phyloP scores from a whole-genome alignment of 2,329 filamentous ascomycete species.

The Paracamarosporium sp. region DNA sequence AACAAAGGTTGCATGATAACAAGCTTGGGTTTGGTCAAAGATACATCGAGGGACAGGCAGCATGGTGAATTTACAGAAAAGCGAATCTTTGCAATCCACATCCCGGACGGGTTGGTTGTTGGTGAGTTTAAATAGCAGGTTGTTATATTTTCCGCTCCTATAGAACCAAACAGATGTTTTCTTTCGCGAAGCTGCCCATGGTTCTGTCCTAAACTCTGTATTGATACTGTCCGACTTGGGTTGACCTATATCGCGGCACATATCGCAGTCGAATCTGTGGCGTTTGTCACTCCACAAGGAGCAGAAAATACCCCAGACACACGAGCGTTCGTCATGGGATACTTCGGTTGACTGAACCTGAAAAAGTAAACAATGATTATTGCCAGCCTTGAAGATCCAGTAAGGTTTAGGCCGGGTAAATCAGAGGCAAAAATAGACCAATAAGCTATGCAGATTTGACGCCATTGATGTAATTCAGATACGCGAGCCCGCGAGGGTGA shows the following conservation, averaged over 20 bases:
- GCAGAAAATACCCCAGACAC: neutral
- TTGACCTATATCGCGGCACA: neutral
- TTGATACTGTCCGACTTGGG: neutral
- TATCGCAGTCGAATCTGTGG: neutral
- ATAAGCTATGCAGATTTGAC: neutral
- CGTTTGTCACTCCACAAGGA: neutral
- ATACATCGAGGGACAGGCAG: neutral
- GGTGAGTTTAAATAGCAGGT: neutral
- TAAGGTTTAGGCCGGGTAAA: neutral
- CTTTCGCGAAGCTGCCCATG: neutral
- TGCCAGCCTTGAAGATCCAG: neutral
- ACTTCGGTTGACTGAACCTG: neutral
- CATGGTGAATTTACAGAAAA: neutral
- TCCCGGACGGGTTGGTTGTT: too few species aligned
- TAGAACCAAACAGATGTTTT: neutral
- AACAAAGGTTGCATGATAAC: neutral
- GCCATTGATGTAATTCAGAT: neutral
- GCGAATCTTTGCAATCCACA: neutral
- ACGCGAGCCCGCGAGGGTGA: neutral
- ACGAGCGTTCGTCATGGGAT: neutral
- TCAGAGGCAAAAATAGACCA: neutral
- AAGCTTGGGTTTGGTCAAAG: neutral
- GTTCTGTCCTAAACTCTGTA: neutral
- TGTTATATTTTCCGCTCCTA: neutral
- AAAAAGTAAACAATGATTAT: neutral